phyloP scores from a whole-genome alignment of 2,329 filamentous ascomycete species.

The Tolypocladium amazonense region DNA sequence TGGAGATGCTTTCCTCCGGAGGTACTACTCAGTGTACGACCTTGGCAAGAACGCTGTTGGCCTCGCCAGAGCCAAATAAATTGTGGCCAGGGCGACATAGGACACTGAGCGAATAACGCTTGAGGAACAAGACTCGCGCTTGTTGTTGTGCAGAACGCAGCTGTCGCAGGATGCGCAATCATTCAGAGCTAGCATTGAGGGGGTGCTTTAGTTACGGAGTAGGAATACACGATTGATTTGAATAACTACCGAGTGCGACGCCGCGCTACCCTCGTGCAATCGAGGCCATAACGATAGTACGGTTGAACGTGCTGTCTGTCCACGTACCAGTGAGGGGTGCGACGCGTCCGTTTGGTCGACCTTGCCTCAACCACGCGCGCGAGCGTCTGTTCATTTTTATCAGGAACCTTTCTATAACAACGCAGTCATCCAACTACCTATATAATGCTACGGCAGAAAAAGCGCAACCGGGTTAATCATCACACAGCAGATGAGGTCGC shows the following conservation, averaged over 20 bases:
- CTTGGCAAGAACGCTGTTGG: constrained; percentile 81
- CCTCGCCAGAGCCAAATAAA: constrained; percentile 69
- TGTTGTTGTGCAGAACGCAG: neutral
- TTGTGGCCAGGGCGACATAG: neutral
- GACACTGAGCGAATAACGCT: neutral
- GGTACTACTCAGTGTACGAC: constrained; percentile 95
- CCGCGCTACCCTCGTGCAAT: neutral
- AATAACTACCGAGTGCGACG: neutral
- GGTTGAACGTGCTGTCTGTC: no score
- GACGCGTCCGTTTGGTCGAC: neutral
- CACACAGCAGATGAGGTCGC: neutral
- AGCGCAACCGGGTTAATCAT: neutral
- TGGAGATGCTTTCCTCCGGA: constrained; percentile 75
- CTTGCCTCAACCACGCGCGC: neutral
- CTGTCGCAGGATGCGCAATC: neutral
- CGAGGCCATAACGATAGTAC: no score
- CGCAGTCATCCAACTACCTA: neutral
- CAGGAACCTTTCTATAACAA: neutral
- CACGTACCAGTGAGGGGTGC: neutral
- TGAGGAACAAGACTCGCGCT: neutral
- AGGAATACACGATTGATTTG: neutral
- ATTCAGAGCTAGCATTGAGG: neutral
- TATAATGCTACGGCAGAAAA: neutral
- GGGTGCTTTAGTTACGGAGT: neutral
- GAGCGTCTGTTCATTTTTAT: neutral